Conservation (phyloP, 2,329 filamentous ascomycete species). For the Penicillium sp. region DNA sequence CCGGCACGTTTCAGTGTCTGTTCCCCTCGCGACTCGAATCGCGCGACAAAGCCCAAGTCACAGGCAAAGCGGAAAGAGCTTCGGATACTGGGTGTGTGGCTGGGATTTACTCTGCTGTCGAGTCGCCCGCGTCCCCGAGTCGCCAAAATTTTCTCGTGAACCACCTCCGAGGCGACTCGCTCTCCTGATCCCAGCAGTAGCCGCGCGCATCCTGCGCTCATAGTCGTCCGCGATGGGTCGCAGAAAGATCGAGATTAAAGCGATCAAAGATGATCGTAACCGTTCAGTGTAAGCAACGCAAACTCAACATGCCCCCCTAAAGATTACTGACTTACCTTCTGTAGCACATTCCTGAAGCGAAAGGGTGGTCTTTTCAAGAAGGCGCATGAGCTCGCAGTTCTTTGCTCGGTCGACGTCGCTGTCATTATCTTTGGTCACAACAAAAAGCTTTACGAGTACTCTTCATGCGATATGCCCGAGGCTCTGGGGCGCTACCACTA, state of each 20-base stretch:
- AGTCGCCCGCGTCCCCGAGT: not conserved
- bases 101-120: not conserved
- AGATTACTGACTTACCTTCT: constrained; percentile 3
- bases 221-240: constrained; percentile 68
- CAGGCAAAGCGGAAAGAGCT: not conserved
- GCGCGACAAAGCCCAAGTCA: not conserved
- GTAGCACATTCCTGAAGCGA: constrained; percentile 93
- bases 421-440: constrained; percentile 99
- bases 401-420: constrained; percentile 96
- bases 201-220: constrained; percentile 12
- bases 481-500: constrained; percentile 86
- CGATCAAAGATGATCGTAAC: constrained; percentile 97
- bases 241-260: constrained; percentile 99
- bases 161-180: not conserved
- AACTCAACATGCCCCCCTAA: not conserved
- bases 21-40: not conserved
- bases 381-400: constrained; percentile 94
- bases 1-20: not conserved
- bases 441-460: constrained; percentile 99
- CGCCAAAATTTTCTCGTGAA: not conserved
- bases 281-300: constrained; percentile 78
- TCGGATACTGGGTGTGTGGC: not conserved
- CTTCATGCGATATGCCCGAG: constrained; percentile 87
- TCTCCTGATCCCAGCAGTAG: not conserved
- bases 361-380: constrained; percentile 99